Conservation (phyloP, 768 basidiomycete species). For the Dacryopinax primogenitus region DNA sequence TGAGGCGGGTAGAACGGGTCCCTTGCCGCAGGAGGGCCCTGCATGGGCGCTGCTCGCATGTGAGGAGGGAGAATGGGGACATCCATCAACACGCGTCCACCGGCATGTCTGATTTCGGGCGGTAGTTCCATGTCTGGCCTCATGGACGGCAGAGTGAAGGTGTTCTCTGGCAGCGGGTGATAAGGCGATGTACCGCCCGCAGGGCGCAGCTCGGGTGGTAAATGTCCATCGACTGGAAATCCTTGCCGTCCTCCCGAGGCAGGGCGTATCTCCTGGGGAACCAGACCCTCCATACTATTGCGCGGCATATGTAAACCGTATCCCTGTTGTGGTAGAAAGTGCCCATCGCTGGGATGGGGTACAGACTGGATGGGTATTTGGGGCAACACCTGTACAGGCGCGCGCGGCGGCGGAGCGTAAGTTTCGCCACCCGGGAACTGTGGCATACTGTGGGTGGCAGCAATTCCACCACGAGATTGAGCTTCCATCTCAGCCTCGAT, state of each 20-base stretch:
- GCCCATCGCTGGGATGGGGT: neutral
- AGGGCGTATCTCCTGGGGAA: neutral
- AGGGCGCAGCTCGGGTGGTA: neutral
- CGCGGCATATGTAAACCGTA: neutral
- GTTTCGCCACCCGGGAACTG: neutral
- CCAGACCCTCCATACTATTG: neutral
- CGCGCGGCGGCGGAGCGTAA: neutral
- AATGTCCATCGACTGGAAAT: neutral
- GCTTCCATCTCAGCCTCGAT: slow-evolving; percentile 76
- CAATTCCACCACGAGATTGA: slow-evolving; percentile 30
- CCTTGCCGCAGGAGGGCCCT: neutral
- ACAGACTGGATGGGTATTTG: neutral
- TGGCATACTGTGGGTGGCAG: slow-evolving; percentile 8
- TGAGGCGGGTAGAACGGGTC: slow-evolving; percentile 10
- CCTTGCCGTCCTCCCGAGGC: neutral
- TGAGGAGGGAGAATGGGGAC: neutral
- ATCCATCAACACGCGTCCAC: neutral
- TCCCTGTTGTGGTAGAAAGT: neutral
- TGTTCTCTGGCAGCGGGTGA: slow-evolving; percentile 4
- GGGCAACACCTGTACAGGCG: neutral
- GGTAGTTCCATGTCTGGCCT: neutral
- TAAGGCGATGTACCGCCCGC: neutral
- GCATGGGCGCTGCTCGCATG: neutral
- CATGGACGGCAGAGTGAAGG: neutral
- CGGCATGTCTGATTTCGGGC: neutral